Evolutionary conservation across 371 early-diverging fungal genomes (phyloP).

Genomic region (Mortierella sp.): DNA sequence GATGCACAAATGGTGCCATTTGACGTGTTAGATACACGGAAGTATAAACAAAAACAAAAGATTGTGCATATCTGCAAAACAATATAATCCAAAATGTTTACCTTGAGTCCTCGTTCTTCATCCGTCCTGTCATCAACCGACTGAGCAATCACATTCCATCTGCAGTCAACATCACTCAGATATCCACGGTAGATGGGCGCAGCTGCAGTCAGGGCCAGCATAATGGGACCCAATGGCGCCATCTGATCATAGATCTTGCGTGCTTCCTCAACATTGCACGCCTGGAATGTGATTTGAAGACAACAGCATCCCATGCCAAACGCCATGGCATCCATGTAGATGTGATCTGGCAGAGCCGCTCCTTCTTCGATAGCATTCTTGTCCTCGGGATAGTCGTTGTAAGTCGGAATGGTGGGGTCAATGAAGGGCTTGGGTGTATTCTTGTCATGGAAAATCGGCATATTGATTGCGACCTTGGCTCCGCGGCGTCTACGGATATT

Average conservation of each 20-base stretch:
- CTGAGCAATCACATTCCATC: conserved; percentile 98
- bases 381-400: conserved; percentile 69
- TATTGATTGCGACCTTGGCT: conserved; percentile 91
- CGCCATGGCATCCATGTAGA: conserved; percentile 99
- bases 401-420: conserved; percentile 86
- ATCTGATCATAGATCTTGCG: conserved; percentile 96
- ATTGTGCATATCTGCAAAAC: neutral
- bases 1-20: conserved; percentile 53
- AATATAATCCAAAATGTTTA: conserved; percentile 39
- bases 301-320: conserved; percentile 99
- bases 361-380: conserved; percentile 71
- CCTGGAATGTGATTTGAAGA: conserved; percentile 99
- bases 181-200: conserved; percentile 96
- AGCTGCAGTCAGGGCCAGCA: conserved; percentile 96
- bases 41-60: neutral
- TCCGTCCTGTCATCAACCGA: conserved; percentile 97
- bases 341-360: conserved; percentile 90
- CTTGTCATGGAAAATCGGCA: conserved; percentile 84
- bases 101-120: conserved; percentile 92
- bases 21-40: conserved; percentile 24
- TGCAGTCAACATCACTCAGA: conserved; percentile 95
- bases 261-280: conserved; percentile 95
- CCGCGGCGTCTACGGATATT: conserved; percentile 96
- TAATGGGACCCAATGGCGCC: conserved; percentile 93
- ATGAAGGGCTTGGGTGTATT: conserved; percentile 92